These are phyloP conservation scores for Umbelopsis isabellina DNA, from an alignment of 192 early-diverging fungal genomes.

Conservation along the genomic window DNA sequence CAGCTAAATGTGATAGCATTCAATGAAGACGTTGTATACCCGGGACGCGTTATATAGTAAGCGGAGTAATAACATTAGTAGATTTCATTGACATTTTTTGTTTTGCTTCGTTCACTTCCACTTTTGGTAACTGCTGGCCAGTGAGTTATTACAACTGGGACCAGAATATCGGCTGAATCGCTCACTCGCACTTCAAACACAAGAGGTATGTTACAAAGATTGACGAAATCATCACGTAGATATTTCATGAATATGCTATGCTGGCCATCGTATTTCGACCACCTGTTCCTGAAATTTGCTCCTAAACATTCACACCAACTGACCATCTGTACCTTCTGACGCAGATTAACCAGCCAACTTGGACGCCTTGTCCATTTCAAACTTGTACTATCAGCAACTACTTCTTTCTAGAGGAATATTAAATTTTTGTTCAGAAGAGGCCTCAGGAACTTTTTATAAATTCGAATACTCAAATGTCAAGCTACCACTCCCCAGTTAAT, in stretches of 20 bases:
- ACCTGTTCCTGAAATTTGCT: no score
- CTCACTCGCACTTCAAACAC: not conserved
- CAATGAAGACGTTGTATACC: no score
- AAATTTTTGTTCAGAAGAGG: not conserved
- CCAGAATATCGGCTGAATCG: not conserved
- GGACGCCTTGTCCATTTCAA: no score
- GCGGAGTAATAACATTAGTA: no score
- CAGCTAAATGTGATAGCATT: no score
- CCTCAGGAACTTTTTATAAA: not conserved
- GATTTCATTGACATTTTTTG: slow-evolving; percentile 5
- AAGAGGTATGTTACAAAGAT: not conserved
- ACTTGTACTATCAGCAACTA: no score
- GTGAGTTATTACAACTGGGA: slow-evolving; percentile 1
- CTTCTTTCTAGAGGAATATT: not conserved
- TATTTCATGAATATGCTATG: not conserved
- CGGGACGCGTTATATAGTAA: no score
- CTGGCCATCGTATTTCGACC: not conserved
- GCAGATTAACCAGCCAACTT: no score
- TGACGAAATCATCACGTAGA: not conserved
- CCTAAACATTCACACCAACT: no score
- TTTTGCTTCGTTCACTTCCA: slow-evolving; percentile 12
- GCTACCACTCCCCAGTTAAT: not conserved
- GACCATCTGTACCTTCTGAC: no score
- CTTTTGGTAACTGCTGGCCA: slow-evolving; percentile 20
- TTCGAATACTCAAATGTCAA: slow-evolving; percentile 7